phyloP scores from a whole-genome alignment of 2,329 filamentous ascomycete species.

The Aureobasidium leucospermi region DNA sequence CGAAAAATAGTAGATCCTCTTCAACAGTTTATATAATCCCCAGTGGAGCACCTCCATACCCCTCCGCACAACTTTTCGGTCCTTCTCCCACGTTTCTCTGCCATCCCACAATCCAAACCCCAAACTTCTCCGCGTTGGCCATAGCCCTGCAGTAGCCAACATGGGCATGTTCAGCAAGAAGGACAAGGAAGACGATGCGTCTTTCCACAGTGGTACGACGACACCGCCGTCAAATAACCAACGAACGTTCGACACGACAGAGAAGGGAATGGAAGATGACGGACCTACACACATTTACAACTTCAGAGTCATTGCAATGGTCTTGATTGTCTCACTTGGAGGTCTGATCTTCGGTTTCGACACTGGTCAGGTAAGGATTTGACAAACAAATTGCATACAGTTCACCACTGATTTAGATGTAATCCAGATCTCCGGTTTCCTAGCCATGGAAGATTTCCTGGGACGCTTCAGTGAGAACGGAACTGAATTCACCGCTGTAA shows the following conservation, averaged over 20 bases:
- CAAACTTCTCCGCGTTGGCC: constrained; percentile 10
- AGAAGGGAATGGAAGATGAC: constrained; percentile 9
- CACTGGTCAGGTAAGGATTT: constrained; percentile 36
- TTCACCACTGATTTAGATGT: not conserved
- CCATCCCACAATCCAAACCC: not conserved
- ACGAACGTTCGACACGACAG: not conserved
- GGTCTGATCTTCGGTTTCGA: constrained; percentile 33
- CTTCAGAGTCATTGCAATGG: constrained; percentile 26
- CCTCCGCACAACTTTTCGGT: constrained; percentile 10
- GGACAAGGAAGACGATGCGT: constrained; percentile 4
- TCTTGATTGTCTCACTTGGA: constrained; percentile 30
- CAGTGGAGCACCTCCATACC: not conserved
- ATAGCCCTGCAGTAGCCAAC: not conserved
- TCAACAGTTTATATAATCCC: not conserved
- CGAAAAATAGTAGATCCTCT: not conserved
- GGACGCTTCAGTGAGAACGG: constrained; percentile 47
- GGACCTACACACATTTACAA: constrained; percentile 15
- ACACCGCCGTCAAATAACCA: not conserved
- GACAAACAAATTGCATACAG: too few species aligned
- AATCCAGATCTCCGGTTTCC: constrained; percentile 46
- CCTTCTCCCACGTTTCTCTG: constrained; percentile 10
- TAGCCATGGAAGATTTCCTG: constrained; percentile 31
- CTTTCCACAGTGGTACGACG: not conserved
- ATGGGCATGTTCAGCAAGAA: constrained; percentile 13
- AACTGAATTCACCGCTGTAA: constrained; percentile 48